Evolutionary conservation across 208 protist genomes (phyloP).

Genomic region (Porcisia deanei): DNA sequence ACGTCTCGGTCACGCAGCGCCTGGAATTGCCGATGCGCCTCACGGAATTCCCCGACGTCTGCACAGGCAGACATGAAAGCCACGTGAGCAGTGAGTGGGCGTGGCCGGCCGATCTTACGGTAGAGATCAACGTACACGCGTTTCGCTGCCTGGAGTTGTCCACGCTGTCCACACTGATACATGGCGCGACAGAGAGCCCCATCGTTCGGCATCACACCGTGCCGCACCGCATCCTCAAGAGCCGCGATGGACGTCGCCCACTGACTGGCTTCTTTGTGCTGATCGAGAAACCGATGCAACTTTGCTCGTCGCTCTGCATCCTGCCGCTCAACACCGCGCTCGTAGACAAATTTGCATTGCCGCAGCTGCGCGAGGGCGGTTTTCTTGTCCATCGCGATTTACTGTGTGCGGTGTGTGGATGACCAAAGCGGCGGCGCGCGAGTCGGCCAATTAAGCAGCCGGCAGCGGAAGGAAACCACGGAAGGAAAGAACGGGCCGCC

Average conservation of each 20-base stretch:
- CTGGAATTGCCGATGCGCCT: constrained; percentile 47
- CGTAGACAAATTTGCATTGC: constrained; percentile 44
- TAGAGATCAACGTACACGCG: constrained; percentile 53
- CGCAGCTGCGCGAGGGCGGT: constrained; percentile 38
- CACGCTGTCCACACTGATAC: constrained; percentile 43
- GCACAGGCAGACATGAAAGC: constrained; percentile 70
- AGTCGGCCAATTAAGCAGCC: not conserved
- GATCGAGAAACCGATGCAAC: constrained; percentile 48
- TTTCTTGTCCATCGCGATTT: constrained; percentile 11
- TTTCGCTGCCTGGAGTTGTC: constrained; percentile 43
- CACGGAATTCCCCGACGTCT: constrained; percentile 43
- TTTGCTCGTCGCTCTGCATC: constrained; percentile 40
- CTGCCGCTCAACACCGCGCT: constrained; percentile 33
- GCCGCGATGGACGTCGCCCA: constrained; percentile 56
- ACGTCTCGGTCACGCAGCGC: constrained; percentile 39
- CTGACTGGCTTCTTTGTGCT: constrained; percentile 55
- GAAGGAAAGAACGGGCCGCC: not conserved
- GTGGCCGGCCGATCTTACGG: constrained; percentile 39
- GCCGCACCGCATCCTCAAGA: constrained; percentile 42
- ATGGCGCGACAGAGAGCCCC: constrained; percentile 60
- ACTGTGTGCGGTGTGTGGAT: not conserved
- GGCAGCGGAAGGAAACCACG: not conserved
- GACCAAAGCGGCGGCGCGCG: not conserved
- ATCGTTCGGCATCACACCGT: constrained; percentile 50
- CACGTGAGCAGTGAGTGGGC: constrained; percentile 50